Base-by-base conservation (phyloP, 257 asterid genomes). In the Thymus mandschuricus region DNA sequence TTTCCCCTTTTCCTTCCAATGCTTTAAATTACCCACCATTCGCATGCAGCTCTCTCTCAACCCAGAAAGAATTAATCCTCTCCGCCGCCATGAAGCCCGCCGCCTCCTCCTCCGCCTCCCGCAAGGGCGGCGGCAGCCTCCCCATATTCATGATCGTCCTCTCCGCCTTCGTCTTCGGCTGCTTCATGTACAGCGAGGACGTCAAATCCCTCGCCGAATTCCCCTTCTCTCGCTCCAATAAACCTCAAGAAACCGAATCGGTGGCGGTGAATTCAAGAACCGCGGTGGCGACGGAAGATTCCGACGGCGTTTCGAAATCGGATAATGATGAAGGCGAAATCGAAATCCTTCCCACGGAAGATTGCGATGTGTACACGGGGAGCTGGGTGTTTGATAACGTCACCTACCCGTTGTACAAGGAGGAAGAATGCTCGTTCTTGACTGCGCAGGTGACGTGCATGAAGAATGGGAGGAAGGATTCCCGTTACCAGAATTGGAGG, bases 361-460 rank as follows among this genome's bases (percentile, higher is more conserved):
- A 85, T 2, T 91, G 96, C 29, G 96, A 91, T 60, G 71, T 88
- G 45, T 91, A 82, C 46, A 77, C 80, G 0, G 97, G 97, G 45
- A 8, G 85, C 10, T 91, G 97, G 97, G 95, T 88, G 40, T 66
- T 81, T 30, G 92, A 91, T 63, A 81, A 88, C 62, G 71, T 51
- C 5, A 75, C 92, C 0, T 92, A 83, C 60, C 97, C 96, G 1
- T 28, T 88, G 12, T 91, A 91, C 48, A 87, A 71, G 74, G 97
- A 91, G 66, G 86, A 85, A 4, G 83, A 91, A 68, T 91, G 97
- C 64, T 86, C 84, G 66, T 89, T 91, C 68, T 82, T 91, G 65
- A 91, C 97, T 9, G 95, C 82, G 8, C 97, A 91, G 65, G 97
- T 91, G 0, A 91, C 97, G 45, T 91, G 97, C 72, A 71, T 85